These are phyloP conservation scores for Hymenoscyphus salicellus DNA, from an alignment of 2,329 filamentous ascomycete genomes.

Conservation along the genomic window DNA sequence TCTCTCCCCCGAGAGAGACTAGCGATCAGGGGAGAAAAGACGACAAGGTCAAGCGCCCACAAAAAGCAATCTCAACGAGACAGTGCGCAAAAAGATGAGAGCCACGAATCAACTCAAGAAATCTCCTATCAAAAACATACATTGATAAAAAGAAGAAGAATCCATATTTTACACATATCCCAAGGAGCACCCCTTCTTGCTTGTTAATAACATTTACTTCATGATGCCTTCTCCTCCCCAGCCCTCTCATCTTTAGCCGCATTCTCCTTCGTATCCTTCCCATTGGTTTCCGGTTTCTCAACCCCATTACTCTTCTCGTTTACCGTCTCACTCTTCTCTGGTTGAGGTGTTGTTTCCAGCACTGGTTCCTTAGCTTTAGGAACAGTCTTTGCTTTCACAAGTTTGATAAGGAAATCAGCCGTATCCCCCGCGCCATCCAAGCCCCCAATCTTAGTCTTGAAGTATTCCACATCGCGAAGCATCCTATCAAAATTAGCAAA, in stretches of 20 bases:
- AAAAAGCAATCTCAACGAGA: no score
- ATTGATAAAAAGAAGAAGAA: background rate
- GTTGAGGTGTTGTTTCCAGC: background rate
- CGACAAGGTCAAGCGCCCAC: no score
- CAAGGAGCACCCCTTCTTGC: background rate
- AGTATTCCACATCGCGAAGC: conserved; percentile 60
- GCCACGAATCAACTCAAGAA: no score
- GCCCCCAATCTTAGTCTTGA: conserved; percentile 58
- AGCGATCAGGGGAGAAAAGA: no score
- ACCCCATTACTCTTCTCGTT: conserved; percentile 5
- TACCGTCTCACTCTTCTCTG: background rate
- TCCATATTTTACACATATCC: background rate
- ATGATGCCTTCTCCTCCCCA: conserved; percentile 3
- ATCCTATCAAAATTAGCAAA: conserved; percentile 45
- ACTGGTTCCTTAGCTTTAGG: conserved; percentile 12
- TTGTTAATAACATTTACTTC: background rate
- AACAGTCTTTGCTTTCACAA: conserved; percentile 56
- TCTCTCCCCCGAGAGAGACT: no score
- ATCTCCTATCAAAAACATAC: background rate
- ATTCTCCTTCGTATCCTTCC: conserved; percentile 1
- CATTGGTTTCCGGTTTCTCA: background rate
- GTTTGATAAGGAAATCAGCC: conserved; percentile 64
- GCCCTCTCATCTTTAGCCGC: background rate
- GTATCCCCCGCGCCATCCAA: conserved; percentile 67
- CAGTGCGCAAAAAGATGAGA: no score